These are phyloP conservation scores for Boletellus sp. DNA, from an alignment of 768 basidiomycete species.

Conservation along the genomic window DNA sequence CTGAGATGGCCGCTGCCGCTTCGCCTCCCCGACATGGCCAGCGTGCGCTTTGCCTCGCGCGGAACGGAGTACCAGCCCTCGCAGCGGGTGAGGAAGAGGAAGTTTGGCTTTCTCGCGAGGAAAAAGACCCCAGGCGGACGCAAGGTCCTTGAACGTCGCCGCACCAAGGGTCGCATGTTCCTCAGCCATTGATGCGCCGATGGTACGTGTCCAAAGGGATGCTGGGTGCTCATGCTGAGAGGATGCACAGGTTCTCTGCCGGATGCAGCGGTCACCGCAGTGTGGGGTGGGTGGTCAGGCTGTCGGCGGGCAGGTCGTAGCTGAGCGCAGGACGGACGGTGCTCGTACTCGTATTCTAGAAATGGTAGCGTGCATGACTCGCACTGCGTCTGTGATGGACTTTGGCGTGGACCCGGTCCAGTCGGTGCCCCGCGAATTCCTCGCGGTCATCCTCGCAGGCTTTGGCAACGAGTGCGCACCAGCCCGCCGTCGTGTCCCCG, in stretches of 20 bases:
- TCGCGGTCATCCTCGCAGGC: constrained; percentile 84
- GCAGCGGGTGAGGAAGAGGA: constrained; percentile 87
- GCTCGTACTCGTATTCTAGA: constrained; percentile 12
- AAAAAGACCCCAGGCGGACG: constrained; percentile 66
- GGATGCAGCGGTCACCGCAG: neutral
- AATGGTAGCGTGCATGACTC: constrained; percentile 22
- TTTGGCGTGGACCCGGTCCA: constrained; percentile 54
- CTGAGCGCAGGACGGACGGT: neutral
- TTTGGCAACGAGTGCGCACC: constrained; percentile 82
- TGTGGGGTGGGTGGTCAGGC: neutral
- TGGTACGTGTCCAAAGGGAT: constrained; percentile 10
- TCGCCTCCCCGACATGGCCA: constrained; percentile 15
- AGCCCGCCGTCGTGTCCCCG: neutral
- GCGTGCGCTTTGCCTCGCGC: constrained; percentile 55
- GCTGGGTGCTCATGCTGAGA: neutral
- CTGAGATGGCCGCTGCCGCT: constrained; percentile 22
- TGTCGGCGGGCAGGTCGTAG: neutral
- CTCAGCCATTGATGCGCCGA: constrained; percentile 61
- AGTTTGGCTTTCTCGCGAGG: constrained; percentile 85
- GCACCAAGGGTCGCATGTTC: constrained; percentile 72
- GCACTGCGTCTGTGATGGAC: constrained; percentile 45
- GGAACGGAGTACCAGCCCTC: constrained; percentile 98
- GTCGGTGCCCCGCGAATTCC: constrained; percentile 68
- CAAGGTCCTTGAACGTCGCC: constrained; percentile 66
- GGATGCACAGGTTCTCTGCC: neutral